A percentile compares a stretch with the other conserved stretches of the same genome.
phyloP scores from a whole-genome alignment of 23 red algal species.

The Gracilariopsis chorda region DNA sequence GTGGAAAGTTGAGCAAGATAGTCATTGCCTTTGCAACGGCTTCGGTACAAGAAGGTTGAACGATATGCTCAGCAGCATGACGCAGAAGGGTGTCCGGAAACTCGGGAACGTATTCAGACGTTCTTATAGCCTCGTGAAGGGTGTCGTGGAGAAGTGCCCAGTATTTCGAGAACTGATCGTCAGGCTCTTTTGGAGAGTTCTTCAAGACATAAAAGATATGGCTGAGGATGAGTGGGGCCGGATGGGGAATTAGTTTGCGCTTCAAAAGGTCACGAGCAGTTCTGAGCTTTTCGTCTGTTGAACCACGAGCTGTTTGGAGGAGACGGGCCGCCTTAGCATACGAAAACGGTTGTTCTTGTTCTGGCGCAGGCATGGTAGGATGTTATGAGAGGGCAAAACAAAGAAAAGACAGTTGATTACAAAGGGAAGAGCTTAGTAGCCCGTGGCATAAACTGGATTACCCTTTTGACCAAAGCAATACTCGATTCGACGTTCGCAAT shows the following conservation, averaged over 20 bases:
- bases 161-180: not conserved
- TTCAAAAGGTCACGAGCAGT: not conserved
- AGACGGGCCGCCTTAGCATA: not conserved
- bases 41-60: not conserved
- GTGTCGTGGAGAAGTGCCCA: not conserved
- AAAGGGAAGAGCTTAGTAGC: too few relatives aligned
- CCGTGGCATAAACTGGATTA: too few relatives aligned
- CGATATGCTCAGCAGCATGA: not conserved
- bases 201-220: not conserved
- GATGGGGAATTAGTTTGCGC: not conserved
- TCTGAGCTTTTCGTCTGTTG: not conserved
- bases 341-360: not conserved
- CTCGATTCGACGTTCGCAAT: too few relatives aligned
- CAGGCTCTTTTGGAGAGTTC: not conserved
- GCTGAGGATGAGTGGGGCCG: not conserved
- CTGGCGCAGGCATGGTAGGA: not conserved
- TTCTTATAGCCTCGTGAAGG: not conserved
- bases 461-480: too few relatives aligned
- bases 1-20: not conserved
- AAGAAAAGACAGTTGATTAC: too few relatives aligned
- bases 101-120: not conserved
- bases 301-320: not conserved
- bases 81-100: not conserved
- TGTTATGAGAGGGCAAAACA: too few relatives aligned
- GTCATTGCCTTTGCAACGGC: not conserved